These are phyloP conservation scores for Ceratopteris richardii DNA, from an alignment of 75 land plant genomes.

Conservation along the genomic window DNA sequence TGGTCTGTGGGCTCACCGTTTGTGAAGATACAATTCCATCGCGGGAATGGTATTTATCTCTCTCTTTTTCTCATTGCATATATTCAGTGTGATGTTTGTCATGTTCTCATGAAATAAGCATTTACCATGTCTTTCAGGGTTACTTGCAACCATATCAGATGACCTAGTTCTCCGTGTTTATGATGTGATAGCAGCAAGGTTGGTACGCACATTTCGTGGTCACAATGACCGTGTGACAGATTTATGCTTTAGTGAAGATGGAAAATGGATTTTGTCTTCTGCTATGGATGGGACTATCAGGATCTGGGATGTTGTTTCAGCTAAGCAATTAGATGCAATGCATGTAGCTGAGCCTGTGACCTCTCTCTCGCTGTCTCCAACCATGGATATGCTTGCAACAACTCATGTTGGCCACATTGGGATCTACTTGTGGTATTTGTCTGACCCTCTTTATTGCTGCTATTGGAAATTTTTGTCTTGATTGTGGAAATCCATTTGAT, in stretches of 20 bases:
- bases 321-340: conserved; percentile 90
- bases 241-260: conserved; percentile 95
- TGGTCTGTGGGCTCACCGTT: conserved; percentile 55
- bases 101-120: too few species aligned
- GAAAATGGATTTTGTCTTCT: conserved; percentile 89
- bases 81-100: neutral
- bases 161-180: conserved; percentile 69
- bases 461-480: too few species aligned
- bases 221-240: conserved; percentile 94
- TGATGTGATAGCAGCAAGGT: conserved; percentile 62
- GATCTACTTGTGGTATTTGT: conserved; percentile 75
- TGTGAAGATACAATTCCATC: conserved; percentile 63
- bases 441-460: too few species aligned
- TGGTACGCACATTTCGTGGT: conserved; percentile 88
- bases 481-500: too few species aligned
- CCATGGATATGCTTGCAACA: conserved; percentile 94
- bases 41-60: conserved; percentile 58
- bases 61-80: too few species aligned
- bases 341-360: conserved; percentile 70
- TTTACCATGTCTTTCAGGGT: conserved; percentile 49
- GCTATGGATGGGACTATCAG: conserved; percentile 94
- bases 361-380: conserved; percentile 79
- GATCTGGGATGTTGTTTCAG: conserved; percentile 89
- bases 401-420: conserved; percentile 93
- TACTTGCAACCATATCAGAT: conserved; percentile 75